Conservation (phyloP, 1,284 basidiomycete genomes). For the Caloboletus inedulis region DNA sequence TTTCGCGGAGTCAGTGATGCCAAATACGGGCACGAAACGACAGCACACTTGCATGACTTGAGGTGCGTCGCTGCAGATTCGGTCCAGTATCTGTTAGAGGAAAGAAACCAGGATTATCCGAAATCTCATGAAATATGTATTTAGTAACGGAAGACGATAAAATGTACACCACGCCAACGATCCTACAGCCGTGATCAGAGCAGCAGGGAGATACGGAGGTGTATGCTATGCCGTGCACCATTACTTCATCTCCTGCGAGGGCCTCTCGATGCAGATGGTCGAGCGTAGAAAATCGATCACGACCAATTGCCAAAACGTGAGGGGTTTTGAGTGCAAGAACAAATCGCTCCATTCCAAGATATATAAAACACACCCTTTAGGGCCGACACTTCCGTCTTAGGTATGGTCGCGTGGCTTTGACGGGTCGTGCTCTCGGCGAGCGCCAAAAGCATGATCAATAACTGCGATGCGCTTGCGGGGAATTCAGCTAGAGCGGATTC, state of each 20-base stretch:
- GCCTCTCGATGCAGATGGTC: constrained; percentile 60
- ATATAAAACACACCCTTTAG: constrained; percentile 22
- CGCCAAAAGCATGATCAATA: background rate
- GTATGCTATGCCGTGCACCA: constrained; percentile 82
- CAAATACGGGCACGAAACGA: background rate
- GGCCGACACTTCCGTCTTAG: constrained; percentile 21
- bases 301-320: constrained; percentile 56
- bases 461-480: background rate
- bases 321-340: constrained; percentile 44
- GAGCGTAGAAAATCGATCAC: constrained; percentile 44
- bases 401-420: no score
- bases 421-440: no score
- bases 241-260: constrained; percentile 87
- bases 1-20: no score
- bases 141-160: background rate
- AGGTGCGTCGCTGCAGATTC: no score
- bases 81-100: background rate
- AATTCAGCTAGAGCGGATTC: background rate
- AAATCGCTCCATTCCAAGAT: background rate
- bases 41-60: background rate
- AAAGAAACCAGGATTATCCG: background rate
- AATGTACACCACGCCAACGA: constrained; percentile 86
- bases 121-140: background rate
- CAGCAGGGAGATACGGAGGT: constrained; percentile 82
- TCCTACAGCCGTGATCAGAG: constrained; percentile 57